Conservation (phyloP, 768 basidiomycete species). For the Leccinellum rugosiceps region DNA sequence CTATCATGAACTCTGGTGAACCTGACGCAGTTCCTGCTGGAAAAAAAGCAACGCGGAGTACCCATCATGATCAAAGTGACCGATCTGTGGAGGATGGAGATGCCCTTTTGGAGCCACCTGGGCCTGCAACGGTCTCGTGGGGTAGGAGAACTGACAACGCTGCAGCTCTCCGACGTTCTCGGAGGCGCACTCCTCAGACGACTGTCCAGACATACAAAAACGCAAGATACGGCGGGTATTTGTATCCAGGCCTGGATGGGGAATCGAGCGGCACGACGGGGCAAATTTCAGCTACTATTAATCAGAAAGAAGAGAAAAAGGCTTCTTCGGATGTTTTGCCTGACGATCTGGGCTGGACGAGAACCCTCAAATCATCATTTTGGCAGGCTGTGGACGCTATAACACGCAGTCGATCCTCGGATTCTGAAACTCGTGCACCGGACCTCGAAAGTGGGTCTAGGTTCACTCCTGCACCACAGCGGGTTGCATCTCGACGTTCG, state of each 20-base stretch:
- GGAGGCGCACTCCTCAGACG: conserved; percentile 4
- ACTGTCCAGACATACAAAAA: conserved; percentile 7
- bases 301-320: not conserved
- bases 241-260: conserved; percentile 5
- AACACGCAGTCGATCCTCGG: conserved; percentile 38
- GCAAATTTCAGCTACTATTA: not conserved
- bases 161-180: conserved; percentile 18
- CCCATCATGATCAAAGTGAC: not conserved
- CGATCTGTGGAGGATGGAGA: conserved; percentile 2
- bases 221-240: conserved; percentile 13
- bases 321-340: not conserved
- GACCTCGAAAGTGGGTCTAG: conserved; percentile 9
- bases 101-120: conserved; percentile 14
- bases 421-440: not conserved
- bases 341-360: conserved; percentile 38
- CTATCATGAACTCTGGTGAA: not conserved
- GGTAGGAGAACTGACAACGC: conserved; percentile 27
- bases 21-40: not conserved
- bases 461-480: conserved; percentile 22
- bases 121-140: conserved; percentile 25
- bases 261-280: not conserved
- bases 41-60: not conserved
- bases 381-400: conserved; percentile 50
- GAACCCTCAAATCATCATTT: conserved; percentile 41
- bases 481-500: conserved; percentile 13